Base-by-base conservation (phyloP, 441 rosid genomes). In the Populus trichocarpa region DNA sequence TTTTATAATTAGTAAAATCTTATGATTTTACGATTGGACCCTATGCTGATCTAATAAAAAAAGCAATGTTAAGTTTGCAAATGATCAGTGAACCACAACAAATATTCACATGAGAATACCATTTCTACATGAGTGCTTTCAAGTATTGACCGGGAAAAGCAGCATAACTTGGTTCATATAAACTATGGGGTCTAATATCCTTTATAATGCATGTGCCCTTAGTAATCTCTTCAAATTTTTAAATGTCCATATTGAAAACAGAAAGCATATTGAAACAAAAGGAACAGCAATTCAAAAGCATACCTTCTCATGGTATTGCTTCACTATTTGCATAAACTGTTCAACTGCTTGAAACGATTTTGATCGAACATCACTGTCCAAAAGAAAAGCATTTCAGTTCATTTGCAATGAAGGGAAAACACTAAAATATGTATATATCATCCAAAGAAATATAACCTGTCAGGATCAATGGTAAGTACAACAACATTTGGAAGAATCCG, bases 281-380 rank as follows among this genome's bases (percentile, higher is more conserved):
- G 57, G 57, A 46, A 4, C 57, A 46, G 5, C 6, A 46, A 46
- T 46, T 77, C 67, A 64, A 78, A 77, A 26, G 69, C 75, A 72
- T 71, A 96, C 99, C 96, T 97, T 28, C 30, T 28, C 97, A 72
- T 92, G 84, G 80, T 87, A 83, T 74, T 95, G 98, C 87, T 88
- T 97, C 86, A 92, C 85, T 86, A 94, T 88, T 88, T 89, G 95
- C 87, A 97, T 81, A 85, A 97, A 97, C 70, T 94, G 97, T 69
- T 97, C 98, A 75, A 93, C 92, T 63, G 98, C 98, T 85, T 97
- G 93, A 88, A 97, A 97, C 80, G 99, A 92, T 86, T 97, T 97
- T 28, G 92, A 74, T 74, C 96, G 94, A 78, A 97, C 98, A 83
- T 97, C 99, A 84, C 99, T 97, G 87, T 86, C 78, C 72, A 81